These are phyloP conservation scores for Monoraphidium neglectum DNA, from an alignment of 139 green algal genomes.

Conservation along the genomic window DNA sequence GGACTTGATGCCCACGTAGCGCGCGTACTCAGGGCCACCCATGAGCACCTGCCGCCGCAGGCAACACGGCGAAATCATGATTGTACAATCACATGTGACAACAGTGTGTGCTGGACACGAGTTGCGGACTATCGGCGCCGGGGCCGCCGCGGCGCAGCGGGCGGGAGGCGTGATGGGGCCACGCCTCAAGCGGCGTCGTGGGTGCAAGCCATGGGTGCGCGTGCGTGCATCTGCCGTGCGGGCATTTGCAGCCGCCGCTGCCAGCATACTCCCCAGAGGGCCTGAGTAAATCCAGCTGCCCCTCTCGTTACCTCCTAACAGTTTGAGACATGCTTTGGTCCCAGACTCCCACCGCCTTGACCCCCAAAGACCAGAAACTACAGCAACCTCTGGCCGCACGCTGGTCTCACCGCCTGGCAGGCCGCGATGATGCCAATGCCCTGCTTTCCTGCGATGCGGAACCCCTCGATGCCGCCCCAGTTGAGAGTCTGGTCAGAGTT, in stretches of 20 bases:
- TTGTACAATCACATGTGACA: no score
- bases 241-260: no score
- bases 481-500: conserved; percentile 55
- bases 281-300: no score
- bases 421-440: conserved; percentile 66
- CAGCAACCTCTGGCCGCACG: no score
- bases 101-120: no score
- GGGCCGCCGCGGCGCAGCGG: neutral
- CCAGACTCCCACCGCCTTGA: neutral
- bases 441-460: conserved; percentile 71
- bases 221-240: no score
- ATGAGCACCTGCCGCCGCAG: no score
- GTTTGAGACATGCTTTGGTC: neutral
- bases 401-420: conserved; percentile 34
- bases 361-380: neutral
- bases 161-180: neutral
- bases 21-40: conserved; percentile 60
- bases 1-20: conserved; percentile 65
- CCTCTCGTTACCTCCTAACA: neutral
- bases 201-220: no score
- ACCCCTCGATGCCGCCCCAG: conserved; percentile 62
- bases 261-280: no score
- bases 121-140: no score
- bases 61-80: no score
- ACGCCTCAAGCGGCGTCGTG: no score